phyloP scores from a whole-genome alignment of 352 stramenopile species.

The Globisporangium cederbergense region DNA sequence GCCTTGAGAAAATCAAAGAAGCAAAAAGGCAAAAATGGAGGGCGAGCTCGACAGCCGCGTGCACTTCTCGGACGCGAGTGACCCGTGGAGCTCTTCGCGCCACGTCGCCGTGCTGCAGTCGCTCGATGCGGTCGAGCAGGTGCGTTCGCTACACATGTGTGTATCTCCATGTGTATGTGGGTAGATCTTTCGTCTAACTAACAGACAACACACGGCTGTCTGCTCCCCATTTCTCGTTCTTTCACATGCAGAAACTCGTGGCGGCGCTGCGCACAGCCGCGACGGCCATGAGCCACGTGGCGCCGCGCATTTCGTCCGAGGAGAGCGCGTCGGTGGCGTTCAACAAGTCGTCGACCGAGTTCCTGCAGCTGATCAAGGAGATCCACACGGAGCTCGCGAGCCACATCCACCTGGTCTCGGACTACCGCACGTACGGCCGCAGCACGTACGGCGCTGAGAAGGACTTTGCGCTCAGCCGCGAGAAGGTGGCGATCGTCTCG shows the following conservation, averaged over 20 bases:
- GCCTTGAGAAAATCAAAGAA: neutral
- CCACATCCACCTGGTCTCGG: constrained; percentile 82
- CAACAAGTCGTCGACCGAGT: constrained; percentile 74
- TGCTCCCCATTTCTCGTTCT: constrained; percentile 1
- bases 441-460: constrained; percentile 85
- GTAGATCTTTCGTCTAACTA: neutral
- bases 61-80: constrained; percentile 70
- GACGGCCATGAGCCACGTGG: constrained; percentile 64
- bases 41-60: constrained; percentile 66
- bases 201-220: constrained; percentile 4
- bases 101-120: constrained; percentile 76
- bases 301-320: constrained; percentile 55
- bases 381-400: constrained; percentile 80
- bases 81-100: constrained; percentile 65
- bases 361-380: constrained; percentile 83
- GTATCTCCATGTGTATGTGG: neutral
- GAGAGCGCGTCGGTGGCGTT: constrained; percentile 72
- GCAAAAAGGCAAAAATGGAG: constrained; percentile 33
- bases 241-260: constrained; percentile 68
- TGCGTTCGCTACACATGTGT: constrained; percentile 18
- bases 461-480: constrained; percentile 66
- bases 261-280: constrained; percentile 62
- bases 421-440: constrained; percentile 81
- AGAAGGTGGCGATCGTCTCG: constrained; percentile 77
- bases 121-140: constrained; percentile 73